Evolutionary conservation across 495 filamentous ascomycete species (phyloP).

Genomic region (Aspergillus saccharolyticus): DNA sequence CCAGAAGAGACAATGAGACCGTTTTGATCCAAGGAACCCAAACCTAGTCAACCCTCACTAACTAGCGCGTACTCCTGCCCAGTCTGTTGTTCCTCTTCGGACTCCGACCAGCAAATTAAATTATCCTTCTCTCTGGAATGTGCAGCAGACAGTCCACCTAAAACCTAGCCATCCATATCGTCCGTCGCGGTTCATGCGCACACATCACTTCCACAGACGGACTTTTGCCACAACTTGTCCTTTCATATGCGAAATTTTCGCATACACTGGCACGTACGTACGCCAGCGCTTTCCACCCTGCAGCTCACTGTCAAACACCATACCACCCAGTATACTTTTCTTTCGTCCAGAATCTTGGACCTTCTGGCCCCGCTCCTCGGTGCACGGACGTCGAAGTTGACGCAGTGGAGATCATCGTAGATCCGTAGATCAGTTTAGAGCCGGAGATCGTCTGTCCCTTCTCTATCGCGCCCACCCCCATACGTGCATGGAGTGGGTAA

Average conservation of each 20-base stretch:
- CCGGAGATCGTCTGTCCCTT: background rate
- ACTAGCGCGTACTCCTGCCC: background rate
- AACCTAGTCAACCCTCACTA: slow-evolving; percentile 5
- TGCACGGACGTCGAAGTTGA: slow-evolving; percentile 4
- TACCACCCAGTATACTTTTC: background rate
- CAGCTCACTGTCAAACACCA: background rate
- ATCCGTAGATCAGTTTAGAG: slow-evolving; percentile 7
- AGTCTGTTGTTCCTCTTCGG: background rate
- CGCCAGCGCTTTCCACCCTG: background rate
- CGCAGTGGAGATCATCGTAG: slow-evolving; percentile 16
- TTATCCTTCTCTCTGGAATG: slow-evolving; percentile 12
- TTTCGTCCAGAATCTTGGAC: background rate
- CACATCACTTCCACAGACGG: background rate
- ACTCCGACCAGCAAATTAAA: background rate
- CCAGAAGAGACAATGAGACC: background rate
- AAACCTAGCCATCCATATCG: background rate
- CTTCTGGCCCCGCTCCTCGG: background rate
- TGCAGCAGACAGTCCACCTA: slow-evolving; percentile 4
- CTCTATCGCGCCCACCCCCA: background rate
- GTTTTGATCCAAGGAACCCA: background rate
- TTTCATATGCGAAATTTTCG: too few species aligned
- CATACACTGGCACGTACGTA: too few species aligned
- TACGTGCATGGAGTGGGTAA: background rate
- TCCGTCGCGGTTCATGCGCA: background rate
- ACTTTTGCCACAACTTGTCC: background rate